phyloP scores from a whole-genome alignment of 495 filamentous ascomycete genomes.

The Penicillium diatomitis region DNA sequence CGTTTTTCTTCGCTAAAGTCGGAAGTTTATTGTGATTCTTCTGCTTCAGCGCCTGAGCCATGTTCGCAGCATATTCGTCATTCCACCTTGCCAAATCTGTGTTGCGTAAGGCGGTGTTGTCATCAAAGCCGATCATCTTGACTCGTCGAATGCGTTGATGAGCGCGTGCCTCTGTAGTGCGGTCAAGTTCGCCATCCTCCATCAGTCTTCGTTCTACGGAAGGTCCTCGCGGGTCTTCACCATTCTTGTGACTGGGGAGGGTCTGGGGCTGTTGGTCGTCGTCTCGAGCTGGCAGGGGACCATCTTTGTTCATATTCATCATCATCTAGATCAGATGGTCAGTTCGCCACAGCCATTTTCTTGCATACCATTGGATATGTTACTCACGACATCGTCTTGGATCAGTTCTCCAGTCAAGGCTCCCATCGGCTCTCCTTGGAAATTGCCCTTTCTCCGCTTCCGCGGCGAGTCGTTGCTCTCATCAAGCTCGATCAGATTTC shows the following conservation, averaged over 20 bases:
- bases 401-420: neutral
- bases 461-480: constrained; percentile 5
- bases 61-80: constrained; percentile 47
- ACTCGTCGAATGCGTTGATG: neutral
- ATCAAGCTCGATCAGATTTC: constrained; percentile 43
- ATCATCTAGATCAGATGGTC: neutral
- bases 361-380: neutral
- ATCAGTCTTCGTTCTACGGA: neutral
- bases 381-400: constrained; percentile 15
- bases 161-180: neutral
- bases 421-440: neutral
- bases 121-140: constrained; percentile 20
- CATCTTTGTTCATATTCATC: neutral
- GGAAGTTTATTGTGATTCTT: constrained; percentile 33
- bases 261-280: neutral
- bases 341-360: neutral
- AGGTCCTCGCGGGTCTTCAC: neutral
- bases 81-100: constrained; percentile 49
- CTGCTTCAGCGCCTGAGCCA: constrained; percentile 33
- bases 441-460: constrained; percentile 4
- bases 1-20: constrained; percentile 46
- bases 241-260: neutral
- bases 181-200: neutral
- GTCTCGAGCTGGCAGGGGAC: neutral
- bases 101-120: constrained; percentile 35